Percentiles rank a stretch among this genome's conserved stretches.
Evolutionary conservation across 116 monocot species (phyloP).

Genomic region (Dioscorea cayenensis): DNA sequence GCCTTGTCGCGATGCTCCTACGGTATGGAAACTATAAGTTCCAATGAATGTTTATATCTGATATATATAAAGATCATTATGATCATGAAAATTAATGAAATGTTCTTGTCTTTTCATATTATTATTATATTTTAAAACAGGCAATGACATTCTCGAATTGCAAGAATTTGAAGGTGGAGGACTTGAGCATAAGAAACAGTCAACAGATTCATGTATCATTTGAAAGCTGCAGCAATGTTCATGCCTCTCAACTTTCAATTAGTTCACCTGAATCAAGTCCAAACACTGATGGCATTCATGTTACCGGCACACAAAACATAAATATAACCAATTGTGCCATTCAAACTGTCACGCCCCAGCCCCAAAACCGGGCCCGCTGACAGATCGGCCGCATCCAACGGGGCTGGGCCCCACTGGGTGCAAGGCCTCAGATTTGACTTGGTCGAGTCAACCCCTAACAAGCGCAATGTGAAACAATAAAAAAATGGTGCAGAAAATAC

Average conservation of each 20-base stretch:
- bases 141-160: conserved; percentile 61
- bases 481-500: too few species aligned
- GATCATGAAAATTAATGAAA: background rate
- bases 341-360: too few species aligned
- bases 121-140: conserved; percentile 12
- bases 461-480: too few species aligned
- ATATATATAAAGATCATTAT: background rate
- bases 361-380: too few species aligned
- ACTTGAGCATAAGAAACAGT: conserved; percentile 57
- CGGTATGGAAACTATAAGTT: conserved; percentile 28
- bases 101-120: background rate
- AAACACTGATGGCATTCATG: conserved; percentile 91
- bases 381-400: too few species aligned
- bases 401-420: too few species aligned
- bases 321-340: conserved; percentile 44
- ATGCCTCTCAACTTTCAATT: conserved; percentile 37
- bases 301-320: conserved; percentile 49
- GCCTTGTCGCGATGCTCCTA: conserved; percentile 79
- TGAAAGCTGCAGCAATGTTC: conserved; percentile 39
- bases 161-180: conserved; percentile 46
- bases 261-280: conserved; percentile 61
- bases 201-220: conserved; percentile 81
- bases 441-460: too few species aligned
- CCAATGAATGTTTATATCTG: background rate
- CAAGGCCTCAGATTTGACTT: too few species aligned